phyloP scores from a whole-genome alignment of 192 early-diverging fungal species.

The Coemansia aciculifera region DNA sequence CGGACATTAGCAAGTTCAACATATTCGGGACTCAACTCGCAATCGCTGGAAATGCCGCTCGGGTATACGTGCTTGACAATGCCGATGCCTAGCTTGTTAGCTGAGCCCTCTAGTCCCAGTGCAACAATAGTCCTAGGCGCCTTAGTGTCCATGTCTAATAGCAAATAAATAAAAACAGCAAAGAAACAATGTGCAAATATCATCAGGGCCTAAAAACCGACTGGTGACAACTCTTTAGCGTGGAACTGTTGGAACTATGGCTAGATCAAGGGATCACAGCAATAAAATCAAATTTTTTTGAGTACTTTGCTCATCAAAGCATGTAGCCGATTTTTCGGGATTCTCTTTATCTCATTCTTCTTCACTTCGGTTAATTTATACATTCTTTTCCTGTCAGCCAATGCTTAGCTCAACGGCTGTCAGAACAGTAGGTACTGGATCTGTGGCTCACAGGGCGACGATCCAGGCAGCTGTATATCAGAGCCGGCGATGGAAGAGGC shows the following conservation, averaged over 20 bases:
- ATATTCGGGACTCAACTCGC: conserved; percentile 58
- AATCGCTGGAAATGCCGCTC: conserved; percentile 24
- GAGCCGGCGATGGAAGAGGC: conserved; percentile 24
- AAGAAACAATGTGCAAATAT: not conserved
- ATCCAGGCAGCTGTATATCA: conserved; percentile 10
- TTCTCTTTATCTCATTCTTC: not conserved
- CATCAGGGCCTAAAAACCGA: not conserved
- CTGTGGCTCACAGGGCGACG: not conserved
- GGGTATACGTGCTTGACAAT: conserved; percentile 75
- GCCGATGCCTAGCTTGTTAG: conserved; percentile 97
- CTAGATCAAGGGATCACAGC: not conserved
- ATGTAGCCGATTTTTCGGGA: not conserved
- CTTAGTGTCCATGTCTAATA: not conserved
- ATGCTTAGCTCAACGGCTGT: conserved; percentile 11
- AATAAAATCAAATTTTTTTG: not conserved
- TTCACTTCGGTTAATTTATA: not conserved
- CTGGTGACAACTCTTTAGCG: not conserved
- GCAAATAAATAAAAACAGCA: not conserved
- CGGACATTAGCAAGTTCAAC: conserved; percentile 85
- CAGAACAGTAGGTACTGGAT: not conserved
- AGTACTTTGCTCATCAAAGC: not conserved
- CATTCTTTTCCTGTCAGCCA: not conserved
- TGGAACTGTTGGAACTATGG: not conserved
- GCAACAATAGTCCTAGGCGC: conserved; percentile 60
- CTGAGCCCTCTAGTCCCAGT: conserved; percentile 83